Conservation (phyloP, 169 alveolate genomes). For the Plasmodium gaboni region DNA sequence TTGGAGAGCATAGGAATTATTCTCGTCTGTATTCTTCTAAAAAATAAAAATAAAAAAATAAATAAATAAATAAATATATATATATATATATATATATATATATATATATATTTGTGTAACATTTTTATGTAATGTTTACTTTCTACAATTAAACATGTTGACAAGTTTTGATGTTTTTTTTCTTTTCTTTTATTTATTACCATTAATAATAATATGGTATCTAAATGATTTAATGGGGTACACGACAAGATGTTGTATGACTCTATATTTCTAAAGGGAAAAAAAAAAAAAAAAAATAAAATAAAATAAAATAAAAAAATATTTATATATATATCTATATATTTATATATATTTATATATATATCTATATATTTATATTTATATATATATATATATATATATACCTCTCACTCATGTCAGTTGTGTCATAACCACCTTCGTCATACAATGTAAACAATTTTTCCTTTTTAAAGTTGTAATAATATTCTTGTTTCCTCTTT, state of each 20-base stretch:
- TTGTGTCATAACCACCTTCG: not conserved
- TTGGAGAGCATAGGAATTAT: conserved; percentile 26
- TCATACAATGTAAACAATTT: conserved; percentile 1
- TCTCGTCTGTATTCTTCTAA: conserved; percentile 10
- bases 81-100: conserved; percentile 6
- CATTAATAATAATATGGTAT: conserved; percentile 45
- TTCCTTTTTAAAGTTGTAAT: conserved; percentile 31
- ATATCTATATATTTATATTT: not conserved
- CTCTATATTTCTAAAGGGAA: conserved; percentile 1
- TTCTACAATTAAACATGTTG: not conserved
- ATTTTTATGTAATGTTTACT: not conserved
- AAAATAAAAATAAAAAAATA: not conserved
- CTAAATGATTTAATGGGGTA: conserved; percentile 61
- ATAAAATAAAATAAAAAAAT: not conserved
- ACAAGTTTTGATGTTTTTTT: not conserved
- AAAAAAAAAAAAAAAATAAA: conserved; percentile 2
- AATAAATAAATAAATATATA: not conserved
- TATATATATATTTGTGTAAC: not conserved
- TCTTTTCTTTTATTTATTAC: conserved; percentile 11
- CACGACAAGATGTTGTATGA: conserved; percentile 37
- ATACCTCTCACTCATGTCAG: not conserved
- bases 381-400: not conserved
- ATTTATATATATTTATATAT: not conserved
- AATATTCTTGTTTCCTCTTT: not conserved
- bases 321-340: not conserved